phyloP scores from a whole-genome alignment of 78 protist genomes.

The Chrysochromulina parva region DNA sequence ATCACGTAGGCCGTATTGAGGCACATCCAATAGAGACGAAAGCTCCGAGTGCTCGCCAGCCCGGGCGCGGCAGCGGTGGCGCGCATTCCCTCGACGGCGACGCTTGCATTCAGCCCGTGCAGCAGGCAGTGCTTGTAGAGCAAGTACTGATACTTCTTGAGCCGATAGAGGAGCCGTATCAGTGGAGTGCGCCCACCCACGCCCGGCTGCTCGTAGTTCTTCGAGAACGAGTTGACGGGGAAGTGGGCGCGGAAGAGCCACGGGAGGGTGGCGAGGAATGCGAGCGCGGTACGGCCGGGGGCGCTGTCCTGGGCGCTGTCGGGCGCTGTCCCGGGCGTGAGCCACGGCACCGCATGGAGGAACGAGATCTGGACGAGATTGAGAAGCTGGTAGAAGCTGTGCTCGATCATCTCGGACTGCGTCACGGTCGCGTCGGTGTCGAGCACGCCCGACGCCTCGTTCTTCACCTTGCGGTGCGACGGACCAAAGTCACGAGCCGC shows the following conservation, averaged over 20 bases:
- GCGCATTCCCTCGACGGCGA: neutral
- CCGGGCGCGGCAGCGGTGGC: neutral
- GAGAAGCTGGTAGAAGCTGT: constrained; percentile 24
- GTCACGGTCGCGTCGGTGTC: constrained; percentile 23
- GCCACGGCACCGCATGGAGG: neutral
- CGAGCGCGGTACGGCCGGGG: neutral
- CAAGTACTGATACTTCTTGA: constrained; percentile 33
- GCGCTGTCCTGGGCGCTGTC: neutral
- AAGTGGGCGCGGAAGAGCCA: constrained; percentile 12
- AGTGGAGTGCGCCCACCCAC: neutral
- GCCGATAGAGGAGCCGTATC: neutral
- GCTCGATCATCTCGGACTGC: constrained; percentile 11
- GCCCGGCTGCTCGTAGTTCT: neutral
- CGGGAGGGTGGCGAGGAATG: neutral
- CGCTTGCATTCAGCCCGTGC: constrained; percentile 29
- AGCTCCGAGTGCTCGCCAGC: neutral
- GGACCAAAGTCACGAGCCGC: constrained; percentile 17
- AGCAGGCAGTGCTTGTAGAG: constrained; percentile 34
- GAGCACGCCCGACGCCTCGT: neutral
- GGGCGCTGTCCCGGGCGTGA: neutral
- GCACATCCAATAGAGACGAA: constrained; percentile 19
- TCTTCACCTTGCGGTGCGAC: neutral
- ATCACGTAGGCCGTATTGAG: constrained; percentile 1
- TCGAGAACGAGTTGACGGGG: constrained; percentile 28
- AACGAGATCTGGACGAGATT: constrained; percentile 12